Conservation (phyloP, 257 asterid genomes). For the Cruciata laevipes region DNA sequence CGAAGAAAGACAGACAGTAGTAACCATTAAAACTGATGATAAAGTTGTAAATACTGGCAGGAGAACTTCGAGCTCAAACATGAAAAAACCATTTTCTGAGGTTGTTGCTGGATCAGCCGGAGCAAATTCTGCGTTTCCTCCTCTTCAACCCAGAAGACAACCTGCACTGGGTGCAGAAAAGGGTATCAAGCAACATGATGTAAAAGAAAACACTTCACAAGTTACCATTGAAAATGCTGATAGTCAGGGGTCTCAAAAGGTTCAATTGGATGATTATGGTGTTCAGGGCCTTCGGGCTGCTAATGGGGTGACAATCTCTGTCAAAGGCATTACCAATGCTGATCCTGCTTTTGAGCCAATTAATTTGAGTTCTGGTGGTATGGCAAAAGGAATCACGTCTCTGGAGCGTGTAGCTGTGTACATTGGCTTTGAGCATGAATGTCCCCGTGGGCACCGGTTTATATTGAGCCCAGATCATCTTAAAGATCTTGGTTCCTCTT, state of each 20-base stretch:
- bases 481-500: constrained; percentile 58
- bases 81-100: constrained; percentile 88
- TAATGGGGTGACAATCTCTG: constrained; percentile 24
- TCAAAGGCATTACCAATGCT: constrained; percentile 20
- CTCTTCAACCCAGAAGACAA: constrained; percentile 57
- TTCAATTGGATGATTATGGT: constrained; percentile 21
- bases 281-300: constrained; percentile 17
- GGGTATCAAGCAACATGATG: constrained; percentile 37
- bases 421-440: constrained; percentile 88
- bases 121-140: constrained; percentile 64
- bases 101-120: constrained; percentile 86
- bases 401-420: constrained; percentile 41
- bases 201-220: constrained; percentile 25
- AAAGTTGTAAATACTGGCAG: constrained; percentile 29
- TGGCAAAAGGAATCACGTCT: constrained; percentile 27
- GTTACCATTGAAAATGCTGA: constrained; percentile 31
- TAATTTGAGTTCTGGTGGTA: constrained; percentile 23
- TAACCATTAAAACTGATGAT: constrained; percentile 30
- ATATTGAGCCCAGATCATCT: constrained; percentile 67
- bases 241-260: constrained; percentile 35
- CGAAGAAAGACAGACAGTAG: constrained; percentile 30
- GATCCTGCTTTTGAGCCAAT: constrained; percentile 40
- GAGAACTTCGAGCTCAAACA: constrained; percentile 44
- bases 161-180: constrained; percentile 40
- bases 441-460: constrained; percentile 91